Conservation (phyloP, 129 eudicot species). For the Arctium minus region DNA sequence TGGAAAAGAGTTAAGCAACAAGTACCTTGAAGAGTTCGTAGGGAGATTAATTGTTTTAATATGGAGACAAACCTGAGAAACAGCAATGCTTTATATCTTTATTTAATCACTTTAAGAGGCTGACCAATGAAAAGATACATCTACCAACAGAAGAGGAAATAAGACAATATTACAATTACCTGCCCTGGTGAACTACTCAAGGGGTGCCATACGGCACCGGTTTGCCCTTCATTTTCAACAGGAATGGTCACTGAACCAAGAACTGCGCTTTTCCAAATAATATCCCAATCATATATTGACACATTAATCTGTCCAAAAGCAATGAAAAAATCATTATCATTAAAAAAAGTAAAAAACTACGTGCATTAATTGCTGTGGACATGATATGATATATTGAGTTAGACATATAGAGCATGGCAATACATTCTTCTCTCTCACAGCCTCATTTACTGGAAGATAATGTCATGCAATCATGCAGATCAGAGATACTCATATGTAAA, state of each 20-base stretch:
- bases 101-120: background rate
- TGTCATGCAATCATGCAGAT: background rate
- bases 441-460: background rate
- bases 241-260: constrained; percentile 87
- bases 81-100: constrained; percentile 10
- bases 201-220: constrained; percentile 84
- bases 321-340: constrained; percentile 12
- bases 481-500: background rate
- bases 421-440: background rate
- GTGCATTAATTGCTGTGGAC: constrained; percentile 1
- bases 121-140: background rate
- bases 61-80: constrained; percentile 81
- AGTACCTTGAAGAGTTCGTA: constrained; percentile 58
- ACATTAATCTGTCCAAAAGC: constrained; percentile 70
- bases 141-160: background rate
- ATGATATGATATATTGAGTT: background rate
- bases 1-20: constrained; percentile 9
- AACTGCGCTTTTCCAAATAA: constrained; percentile 95
- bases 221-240: constrained; percentile 78
- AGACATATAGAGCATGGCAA: background rate
- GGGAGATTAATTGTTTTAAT: constrained; percentile 60
- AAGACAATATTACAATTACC: constrained; percentile 30
- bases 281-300: constrained; percentile 98
- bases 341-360: constrained; percentile 8
- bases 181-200: constrained; percentile 82